A percentile compares a stretch with the other conserved stretches of the same genome.
phyloP scores from a whole-genome alignment of 2,329 filamentous ascomycete species.

The Aaosphaeria arxii region DNA sequence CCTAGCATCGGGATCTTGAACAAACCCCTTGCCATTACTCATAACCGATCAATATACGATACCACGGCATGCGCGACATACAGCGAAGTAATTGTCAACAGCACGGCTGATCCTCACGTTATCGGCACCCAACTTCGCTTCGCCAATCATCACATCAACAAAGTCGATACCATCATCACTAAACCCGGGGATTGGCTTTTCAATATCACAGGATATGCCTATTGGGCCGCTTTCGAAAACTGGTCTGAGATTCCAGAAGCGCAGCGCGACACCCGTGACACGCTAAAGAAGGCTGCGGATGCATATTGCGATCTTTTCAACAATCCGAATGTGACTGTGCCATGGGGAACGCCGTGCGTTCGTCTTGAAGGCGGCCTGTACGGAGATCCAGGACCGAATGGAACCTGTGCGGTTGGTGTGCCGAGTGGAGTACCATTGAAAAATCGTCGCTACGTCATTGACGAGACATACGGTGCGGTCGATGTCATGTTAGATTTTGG shows the following conservation, averaged over 20 bases:
- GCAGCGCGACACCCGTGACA: constrained; percentile 9
- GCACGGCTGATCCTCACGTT: constrained; percentile 15
- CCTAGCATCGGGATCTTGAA: constrained; percentile 14
- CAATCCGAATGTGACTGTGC: constrained; percentile 9
- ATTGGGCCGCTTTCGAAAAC: constrained; percentile 9
- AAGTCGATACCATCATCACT: constrained; percentile 21
- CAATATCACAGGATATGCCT: constrained; percentile 14
- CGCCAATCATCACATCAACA: constrained; percentile 19
- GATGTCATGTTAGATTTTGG: constrained; percentile 24
- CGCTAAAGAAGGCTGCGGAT: constrained; percentile 12
- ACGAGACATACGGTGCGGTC: constrained; percentile 19
- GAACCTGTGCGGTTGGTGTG: constrained; percentile 17
- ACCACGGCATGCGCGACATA: constrained; percentile 19
- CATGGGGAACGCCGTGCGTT: constrained; percentile 23
- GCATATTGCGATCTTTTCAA: constrained; percentile 13
- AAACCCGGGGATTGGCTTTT: constrained; percentile 27
- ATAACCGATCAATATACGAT: constrained; percentile 19
- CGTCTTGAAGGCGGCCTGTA: constrained; percentile 23
- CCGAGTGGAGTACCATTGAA: constrained; percentile 18
- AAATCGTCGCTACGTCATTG: constrained; percentile 22
- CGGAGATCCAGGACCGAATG: constrained; percentile 18
- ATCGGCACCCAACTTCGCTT: constrained; percentile 24
- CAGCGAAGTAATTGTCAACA: constrained; percentile 22
- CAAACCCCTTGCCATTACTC: constrained; percentile 14
- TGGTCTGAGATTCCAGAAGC: constrained; percentile 8